Evolutionary conservation across 2,329 filamentous ascomycete species (phyloP).

Genomic region (Taxawa tesnikishii): DNA sequence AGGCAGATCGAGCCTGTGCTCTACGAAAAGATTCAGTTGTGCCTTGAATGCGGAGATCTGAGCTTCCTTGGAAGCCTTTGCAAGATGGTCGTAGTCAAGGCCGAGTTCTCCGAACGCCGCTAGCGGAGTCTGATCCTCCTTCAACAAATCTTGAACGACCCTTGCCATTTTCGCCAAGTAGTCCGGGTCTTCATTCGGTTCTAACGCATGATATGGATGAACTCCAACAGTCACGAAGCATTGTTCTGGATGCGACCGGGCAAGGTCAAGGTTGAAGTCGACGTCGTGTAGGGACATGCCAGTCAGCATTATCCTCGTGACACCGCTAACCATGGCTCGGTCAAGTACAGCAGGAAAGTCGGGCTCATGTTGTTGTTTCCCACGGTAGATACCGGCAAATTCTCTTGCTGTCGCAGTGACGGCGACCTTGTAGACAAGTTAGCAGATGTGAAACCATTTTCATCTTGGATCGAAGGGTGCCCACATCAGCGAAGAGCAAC

Average conservation of each 20-base stretch:
- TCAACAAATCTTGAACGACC: conserved; percentile 12
- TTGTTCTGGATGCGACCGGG: conserved; percentile 11
- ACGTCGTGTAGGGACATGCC: conserved; percentile 30
- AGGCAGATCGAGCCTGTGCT: conserved; percentile 22
- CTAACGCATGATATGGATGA: conserved; percentile 38
- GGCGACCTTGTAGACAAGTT: conserved; percentile 21
- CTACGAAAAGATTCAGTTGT: conserved; percentile 28
- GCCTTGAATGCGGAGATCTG: conserved; percentile 28
- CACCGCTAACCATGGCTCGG: conserved; percentile 28
- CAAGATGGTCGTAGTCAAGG: conserved; percentile 37
- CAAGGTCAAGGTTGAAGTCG: conserved; percentile 16
- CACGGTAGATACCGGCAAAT: conserved; percentile 39
- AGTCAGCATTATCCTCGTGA: conserved; percentile 26
- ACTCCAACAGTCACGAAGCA: conserved; percentile 37
- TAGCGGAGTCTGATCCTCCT: conserved; percentile 15
- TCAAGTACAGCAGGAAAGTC: conserved; percentile 32
- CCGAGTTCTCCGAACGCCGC: conserved; percentile 39
- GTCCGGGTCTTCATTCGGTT: conserved; percentile 23
- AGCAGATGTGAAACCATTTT: too few species aligned
- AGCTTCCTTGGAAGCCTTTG: conserved; percentile 28
- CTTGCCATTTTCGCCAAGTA: conserved; percentile 17
- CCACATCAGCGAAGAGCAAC: too few species aligned
- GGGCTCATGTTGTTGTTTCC: conserved; percentile 34
- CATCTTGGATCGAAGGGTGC: too few species aligned
- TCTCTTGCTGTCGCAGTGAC: conserved; percentile 24